Evolutionary conservation across 2,329 filamentous ascomycete species (phyloP).

Genomic region (Xylariales sp.): DNA sequence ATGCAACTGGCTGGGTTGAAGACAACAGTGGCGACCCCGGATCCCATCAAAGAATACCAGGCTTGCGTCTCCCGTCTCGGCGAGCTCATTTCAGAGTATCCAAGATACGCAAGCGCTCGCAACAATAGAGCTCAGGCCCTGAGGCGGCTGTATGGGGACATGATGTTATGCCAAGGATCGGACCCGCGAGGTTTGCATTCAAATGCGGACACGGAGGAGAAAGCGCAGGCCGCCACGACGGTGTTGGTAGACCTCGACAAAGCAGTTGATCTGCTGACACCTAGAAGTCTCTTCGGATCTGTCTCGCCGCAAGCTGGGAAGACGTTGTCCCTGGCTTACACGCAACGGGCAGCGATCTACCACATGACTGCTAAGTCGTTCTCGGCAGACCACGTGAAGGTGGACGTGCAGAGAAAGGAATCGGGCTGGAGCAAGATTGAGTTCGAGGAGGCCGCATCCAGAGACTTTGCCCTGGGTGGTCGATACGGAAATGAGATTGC

Average conservation of each 20-base stretch:
- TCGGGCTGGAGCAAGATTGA: slow-evolving; percentile 45
- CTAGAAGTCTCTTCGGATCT: slow-evolving; percentile 41
- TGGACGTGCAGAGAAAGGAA: slow-evolving; percentile 38
- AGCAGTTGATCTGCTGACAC: slow-evolving; percentile 56
- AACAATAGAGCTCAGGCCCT: slow-evolving; percentile 71
- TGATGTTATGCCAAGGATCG: slow-evolving; percentile 42
- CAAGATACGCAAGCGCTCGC: slow-evolving; percentile 65
- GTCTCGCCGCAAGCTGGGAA: slow-evolving; percentile 62
- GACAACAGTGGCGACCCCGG: slow-evolving; percentile 26
- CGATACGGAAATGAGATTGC: slow-evolving; percentile 63
- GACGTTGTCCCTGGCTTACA: slow-evolving; percentile 65
- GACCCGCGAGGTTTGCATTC: slow-evolving; percentile 37
- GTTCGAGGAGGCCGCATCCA: slow-evolving; percentile 59
- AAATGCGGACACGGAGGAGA: slow-evolving; percentile 32
- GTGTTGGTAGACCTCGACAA: slow-evolving; percentile 50
- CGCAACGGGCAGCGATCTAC: slow-evolving; percentile 64
- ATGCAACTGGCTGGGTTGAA: slow-evolving; percentile 42
- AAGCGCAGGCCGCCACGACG: slow-evolving; percentile 32
- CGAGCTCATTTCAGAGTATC: slow-evolving; percentile 51
- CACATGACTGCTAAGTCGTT: slow-evolving; percentile 51
- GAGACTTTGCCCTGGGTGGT: slow-evolving; percentile 60
- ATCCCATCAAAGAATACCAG: slow-evolving; percentile 42
- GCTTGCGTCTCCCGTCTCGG: slow-evolving; percentile 45
- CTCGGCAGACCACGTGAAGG: slow-evolving; percentile 31
- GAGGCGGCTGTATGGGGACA: slow-evolving; percentile 58